Evolutionary conservation across 495 filamentous ascomycete species (phyloP), one percentile per base, ranked within the genome.

Genomic region (Penicillium taxi): DNA sequence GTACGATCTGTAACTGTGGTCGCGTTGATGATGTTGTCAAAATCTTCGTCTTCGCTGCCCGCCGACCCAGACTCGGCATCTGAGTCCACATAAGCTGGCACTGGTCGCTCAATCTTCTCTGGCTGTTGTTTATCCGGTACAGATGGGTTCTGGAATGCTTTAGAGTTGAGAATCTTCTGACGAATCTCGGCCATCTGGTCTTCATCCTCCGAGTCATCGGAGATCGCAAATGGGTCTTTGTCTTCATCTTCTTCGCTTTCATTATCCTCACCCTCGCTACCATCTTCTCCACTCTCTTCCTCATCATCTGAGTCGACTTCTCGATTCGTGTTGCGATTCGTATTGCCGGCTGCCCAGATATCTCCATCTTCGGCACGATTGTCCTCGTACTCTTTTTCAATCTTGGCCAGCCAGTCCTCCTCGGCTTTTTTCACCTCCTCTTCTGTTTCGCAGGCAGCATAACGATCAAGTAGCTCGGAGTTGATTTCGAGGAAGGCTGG

Each of bases 161-260:
- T 94, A 3, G 90, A 95, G 2, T 75, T 78, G 2, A 96, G 69
- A 14, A 95, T 84, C 47, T 82, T 81, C 26, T 78, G 77, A 25
- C 91, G 70, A 18, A 98, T 78, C 46, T 91, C 87, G 26, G 86
- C 89, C 84, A 95, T 96, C 52, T 93, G 83, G 30, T 86, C 84
- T 48, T 93, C 84, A 9, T 84, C 80, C 8, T 84, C 80, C 4
- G 82, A 81, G 26, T 86, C 80, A 27, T 90, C 72, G 23, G 84
- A 83, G 25, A 90, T 74, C 15, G 75, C 81, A 39, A 78, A 84
- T 1, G 77, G 79, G 47, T 90, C 78, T 48, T 62, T 73, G 26
- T 70, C 64, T 22, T 63, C 56, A 6, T 64, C 67, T 6, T 70
- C 74, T 32, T 70, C 72, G 4, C 70, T 63, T 9, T 71, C 63